Evolutionary conservation across 2,329 filamentous ascomycete genomes (phyloP), one percentile per base, ranked within the genome.

Genomic region (Cladosporium sp.): DNA sequence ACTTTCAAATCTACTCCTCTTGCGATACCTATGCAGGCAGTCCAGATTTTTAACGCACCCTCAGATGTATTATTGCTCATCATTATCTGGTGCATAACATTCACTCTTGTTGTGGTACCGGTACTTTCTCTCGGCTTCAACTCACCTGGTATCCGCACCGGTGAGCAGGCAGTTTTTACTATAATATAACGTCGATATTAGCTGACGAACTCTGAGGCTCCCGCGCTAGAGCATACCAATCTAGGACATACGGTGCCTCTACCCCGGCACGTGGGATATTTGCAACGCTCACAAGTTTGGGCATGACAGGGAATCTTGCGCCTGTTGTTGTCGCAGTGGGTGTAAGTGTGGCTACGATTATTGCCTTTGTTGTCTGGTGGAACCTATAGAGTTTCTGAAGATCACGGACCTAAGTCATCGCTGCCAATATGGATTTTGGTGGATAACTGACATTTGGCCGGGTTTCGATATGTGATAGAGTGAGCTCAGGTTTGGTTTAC

Each of bases 191-290:
- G n/a, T n/a, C n/a, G n/a, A 21, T 14, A 23, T 14, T 21, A 21
- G 32, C 60, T 63, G 30, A 63, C 23, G 10, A 53, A 26, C 25
- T 30, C 39, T 48, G 30, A 67, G 66, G 66, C 28, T 66, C 66
- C 23, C 21, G 63, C 5, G 64, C 58, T 7, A 64, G 64, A n/a
- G 58, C 51, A 11, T 66, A 66, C 56, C 66, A 67, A 43, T 43
- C 25, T 7, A 66, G 66, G 63, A 48, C 57, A 36, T 67, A 67
- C 34, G 66, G 66, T 3, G 58, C 58, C 8, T 67, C 66, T 32
- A 67, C 66, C 32, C 66, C 66, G 18, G 66, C 66, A 25, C 63
- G 34, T 16, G 66, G 66, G 2, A 30, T 67, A 11, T 67, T 67
- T 39, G 66, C 66, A 30, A 65, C 66, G 8, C 49, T 67, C 21